phyloP scores from a whole-genome alignment of 176 grass and related monocot genomes.

The Hordeum vulgare region MorexV3_pseudomolecules_assembly NC_058522.1:321362865-321363364 shows the following conservation, averaged over 20 bases:
- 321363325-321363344: constrained; percentile 9
- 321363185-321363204: constrained; percentile 27
- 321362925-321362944: constrained; percentile 6
- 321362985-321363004: not conserved
- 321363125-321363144: constrained; percentile 74
- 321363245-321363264: constrained; percentile 65
- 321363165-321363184: constrained; percentile 26
- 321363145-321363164: constrained; percentile 5
- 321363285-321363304: constrained; percentile 27
- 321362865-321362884: not conserved
- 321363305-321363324: constrained; percentile 9
- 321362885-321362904: not conserved
- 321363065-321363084: not conserved
- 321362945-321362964: not conserved
- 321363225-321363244: constrained; percentile 65
- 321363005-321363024: not conserved
- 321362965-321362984: constrained; percentile 9
- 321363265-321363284: constrained; percentile 50
- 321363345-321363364: constrained; percentile 5
- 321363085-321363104: not conserved
- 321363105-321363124: constrained; percentile 62
- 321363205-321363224: constrained; percentile 76
- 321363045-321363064: not conserved
- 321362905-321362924: not conserved
- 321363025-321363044: not conserved